Evolutionary conservation across 441 rosid genomes (phyloP), one percentile per base, ranked within the genome.

Genomic region (Kokia cookei): DNA sequence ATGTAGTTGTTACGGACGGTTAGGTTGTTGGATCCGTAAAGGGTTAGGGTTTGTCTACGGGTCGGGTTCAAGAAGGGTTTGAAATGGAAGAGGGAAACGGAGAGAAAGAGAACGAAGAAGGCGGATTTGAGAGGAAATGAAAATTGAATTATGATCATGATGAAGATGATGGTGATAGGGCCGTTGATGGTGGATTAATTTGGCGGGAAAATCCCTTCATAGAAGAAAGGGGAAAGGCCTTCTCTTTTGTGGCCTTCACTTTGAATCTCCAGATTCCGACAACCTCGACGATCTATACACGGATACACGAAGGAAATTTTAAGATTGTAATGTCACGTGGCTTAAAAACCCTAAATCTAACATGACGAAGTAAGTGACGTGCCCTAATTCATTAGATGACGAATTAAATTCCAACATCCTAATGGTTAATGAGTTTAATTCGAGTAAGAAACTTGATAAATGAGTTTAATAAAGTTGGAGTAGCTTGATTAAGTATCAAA

Each of bases 141-240:
- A 64, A 69, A 50, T n/a, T 12, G 70, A 19, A 35, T 80, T 6
- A 40, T 26, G 77, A 53, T 76, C 85, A 84, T 80, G 79, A 73
- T 32, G 63, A 26, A 12, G 37, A 12, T 19, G 79, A 73, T 32
- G 63, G 5, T 26, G 37, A 26, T 19, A 58, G 35, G 13, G 63
- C 63, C 35, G 62, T 58, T 26, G 13, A 58, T 26, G 43, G 71
- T 22, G 35, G 75, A 48, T 77, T 61, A 77, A 65, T 50, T 73
- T 76, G 89, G 92, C 89, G 87, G 90, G 82, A 80, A 83, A 83
- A 42, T 55, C 61, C 81, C 79, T 63, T 63, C 91, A 87, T 84
- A 58, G 76, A 73, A 27, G 77, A 14, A 72, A 75, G 75, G 32
- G 11, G 63, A 15, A 22, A 22, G 65, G 27, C 19, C 14, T 26